Percentiles rank a stretch among this genome's conserved stretches.
Evolutionary conservation across 2,329 filamentous ascomycete species (phyloP).

Genomic region (Basipetospora chlamydospora): DNA sequence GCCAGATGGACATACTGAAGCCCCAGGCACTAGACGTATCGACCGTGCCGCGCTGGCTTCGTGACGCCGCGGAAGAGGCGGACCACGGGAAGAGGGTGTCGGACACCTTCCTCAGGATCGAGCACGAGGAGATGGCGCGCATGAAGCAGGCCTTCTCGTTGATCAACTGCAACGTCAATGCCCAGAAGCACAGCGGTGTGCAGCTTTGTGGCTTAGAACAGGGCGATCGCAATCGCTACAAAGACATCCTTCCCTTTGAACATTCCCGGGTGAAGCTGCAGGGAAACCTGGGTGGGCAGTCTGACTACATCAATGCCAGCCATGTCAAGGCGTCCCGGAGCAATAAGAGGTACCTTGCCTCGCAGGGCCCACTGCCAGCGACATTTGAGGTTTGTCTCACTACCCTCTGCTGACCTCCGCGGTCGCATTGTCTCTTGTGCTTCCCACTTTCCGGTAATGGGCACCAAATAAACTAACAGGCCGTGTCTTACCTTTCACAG

Average conservation of each 20-base stretch:
- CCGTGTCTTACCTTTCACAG: conserved; percentile 25
- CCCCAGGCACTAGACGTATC: conserved; percentile 30
- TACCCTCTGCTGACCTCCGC: too few species aligned
- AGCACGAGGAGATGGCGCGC: conserved; percentile 73
- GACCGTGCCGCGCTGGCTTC: conserved; percentile 63
- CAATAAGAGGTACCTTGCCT: conserved; percentile 88
- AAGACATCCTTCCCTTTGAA: conserved; percentile 94
- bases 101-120: conserved; percentile 70
- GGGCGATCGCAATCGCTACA: conserved; percentile 90
- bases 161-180: conserved; percentile 25
- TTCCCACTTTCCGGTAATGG: too few species aligned
- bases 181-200: conserved; percentile 24
- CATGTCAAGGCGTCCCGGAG: conserved; percentile 67
- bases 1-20: conserved; percentile 51
- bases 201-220: conserved; percentile 89
- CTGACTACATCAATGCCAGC: conserved; percentile 94
- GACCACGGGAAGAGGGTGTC: conserved; percentile 72
- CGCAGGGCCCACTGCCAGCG: conserved; percentile 80
- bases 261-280: conserved; percentile 76
- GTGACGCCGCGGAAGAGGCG: conserved; percentile 45
- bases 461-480: too few species aligned
- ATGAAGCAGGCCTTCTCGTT: conserved; percentile 65
- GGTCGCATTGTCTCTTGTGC: too few species aligned
- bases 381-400: conserved; percentile 63
- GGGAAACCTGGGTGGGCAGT: conserved; percentile 49